A percentile compares a stretch with the other conserved stretches of the same genome.
These are phyloP conservation scores for Ophiosphaerella korrae DNA, from an alignment of 2,329 filamentous ascomycete species.

Conservation along the genomic window DNA sequence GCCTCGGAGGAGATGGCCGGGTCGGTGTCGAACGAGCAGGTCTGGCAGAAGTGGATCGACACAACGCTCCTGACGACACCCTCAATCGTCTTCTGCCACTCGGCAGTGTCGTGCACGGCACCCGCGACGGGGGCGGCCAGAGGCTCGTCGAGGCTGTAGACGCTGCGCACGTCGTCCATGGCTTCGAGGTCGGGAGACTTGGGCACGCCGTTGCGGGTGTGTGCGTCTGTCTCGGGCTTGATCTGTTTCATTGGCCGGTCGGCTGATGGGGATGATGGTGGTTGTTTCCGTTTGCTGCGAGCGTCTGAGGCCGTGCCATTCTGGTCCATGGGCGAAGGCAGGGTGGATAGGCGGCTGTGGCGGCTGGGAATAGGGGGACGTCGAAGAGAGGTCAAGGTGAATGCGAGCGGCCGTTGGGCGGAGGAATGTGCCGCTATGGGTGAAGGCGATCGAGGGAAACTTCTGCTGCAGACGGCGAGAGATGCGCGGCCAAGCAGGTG, in stretches of 20 bases:
- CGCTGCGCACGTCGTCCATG: constrained; percentile 40
- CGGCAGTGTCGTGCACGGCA: constrained; percentile 68
- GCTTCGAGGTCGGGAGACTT: constrained; percentile 28
- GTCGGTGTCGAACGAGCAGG: constrained; percentile 97
- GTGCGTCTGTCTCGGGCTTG: constrained; percentile 53
- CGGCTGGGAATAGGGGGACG: constrained; percentile 6
- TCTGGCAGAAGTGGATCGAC: constrained; percentile 98
- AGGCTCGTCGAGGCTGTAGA: constrained; percentile 52
- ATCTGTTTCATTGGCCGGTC: constrained; percentile 63
- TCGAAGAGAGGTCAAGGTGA: constrained; percentile 10
- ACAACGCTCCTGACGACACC: constrained; percentile 93
- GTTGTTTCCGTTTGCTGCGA: constrained; percentile 60
- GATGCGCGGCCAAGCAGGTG: constrained; percentile 32
- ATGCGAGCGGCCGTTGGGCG: constrained; percentile 10
- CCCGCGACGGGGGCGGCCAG: constrained; percentile 43
- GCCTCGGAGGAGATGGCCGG: constrained; percentile 91
- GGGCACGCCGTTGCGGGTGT: constrained; percentile 44
- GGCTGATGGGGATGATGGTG: constrained; percentile 50
- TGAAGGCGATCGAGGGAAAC: constrained; percentile 23
- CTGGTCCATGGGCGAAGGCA: constrained; percentile 51
- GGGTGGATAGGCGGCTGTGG: constrained; percentile 2
- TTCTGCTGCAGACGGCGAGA: constrained; percentile 38
- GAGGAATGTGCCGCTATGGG: constrained; percentile 11
- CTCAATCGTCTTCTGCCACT: constrained; percentile 97
- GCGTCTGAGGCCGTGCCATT: constrained; percentile 50